Evolutionary conservation across 176 grass and related monocot species (phyloP), one percentile per base, ranked within the genome.

Genomic region (Eragrostis nindensis): DNA sequence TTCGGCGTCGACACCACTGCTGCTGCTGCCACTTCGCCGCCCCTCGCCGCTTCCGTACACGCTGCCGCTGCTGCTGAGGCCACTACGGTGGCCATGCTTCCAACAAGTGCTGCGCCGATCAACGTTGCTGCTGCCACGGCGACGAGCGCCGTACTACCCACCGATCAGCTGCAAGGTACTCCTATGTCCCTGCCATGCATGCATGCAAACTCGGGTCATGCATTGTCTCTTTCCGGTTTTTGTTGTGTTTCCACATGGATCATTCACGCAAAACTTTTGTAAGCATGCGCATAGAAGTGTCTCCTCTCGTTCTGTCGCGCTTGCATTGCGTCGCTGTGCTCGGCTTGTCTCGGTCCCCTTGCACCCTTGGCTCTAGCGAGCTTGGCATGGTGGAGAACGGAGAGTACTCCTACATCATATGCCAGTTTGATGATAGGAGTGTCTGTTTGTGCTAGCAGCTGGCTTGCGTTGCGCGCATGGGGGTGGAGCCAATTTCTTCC

Each of bases 131-230:
- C 41, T 45, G 40, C 43, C 30, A 29, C 41, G 13, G 22, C 79
- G 24, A 54, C 80, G 26, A 84, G 45, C 80, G 27, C 86, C 40
- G 70, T 68, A 44, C 62, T 55, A 46, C 40, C 87, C 82, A 76
- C 71, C 56, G 86, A 82, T 50, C 87, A 86, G 72, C 8, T 86
- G 78, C 82, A 93, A 96, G 92, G 93, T 96, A 93, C 77, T 84
- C 85, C 44, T 48, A 17, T 67, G 24, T 83, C 57, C 62, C 71
- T 3, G 59, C 24, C 43, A 81, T 12, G n/a, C 71, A 84, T 5
- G 15, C 68, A 49, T 21, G 7, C 32, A 2, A 21, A 36, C 19
- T 11, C 26, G 24, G 53, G 52, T 80, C 63, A 63, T 53, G 69
- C 69, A 27, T 76, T 53, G 63, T 78, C 66, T 56, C 24, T 78